Conservation (phyloP, 2,329 filamentous ascomycete genomes). For the Apiospora sp. region DNA sequence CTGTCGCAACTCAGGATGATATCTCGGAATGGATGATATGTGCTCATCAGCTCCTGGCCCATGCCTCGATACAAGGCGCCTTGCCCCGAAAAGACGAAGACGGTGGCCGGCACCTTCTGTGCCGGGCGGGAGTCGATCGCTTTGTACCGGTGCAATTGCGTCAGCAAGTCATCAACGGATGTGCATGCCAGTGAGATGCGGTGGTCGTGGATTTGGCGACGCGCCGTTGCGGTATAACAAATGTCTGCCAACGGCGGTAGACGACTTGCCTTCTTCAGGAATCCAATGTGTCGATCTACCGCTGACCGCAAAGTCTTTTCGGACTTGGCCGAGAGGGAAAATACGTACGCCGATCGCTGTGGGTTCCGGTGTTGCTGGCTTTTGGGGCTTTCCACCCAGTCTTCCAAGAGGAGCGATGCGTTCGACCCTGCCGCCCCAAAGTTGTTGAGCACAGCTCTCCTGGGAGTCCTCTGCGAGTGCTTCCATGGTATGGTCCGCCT, state of each 20-base stretch:
- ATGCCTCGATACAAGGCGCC: slow-evolving; percentile 32
- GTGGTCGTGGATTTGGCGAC: slow-evolving; percentile 31
- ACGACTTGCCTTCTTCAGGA: slow-evolving; percentile 18
- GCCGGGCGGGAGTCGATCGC: neutral
- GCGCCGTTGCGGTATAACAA: slow-evolving; percentile 35
- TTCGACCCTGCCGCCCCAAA: slow-evolving; percentile 36
- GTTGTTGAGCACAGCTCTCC: slow-evolving; percentile 33
- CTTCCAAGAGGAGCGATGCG: slow-evolving; percentile 33
- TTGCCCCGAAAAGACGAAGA: slow-evolving; percentile 32
- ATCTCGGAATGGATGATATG: slow-evolving; percentile 28
- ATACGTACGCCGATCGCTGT: slow-evolving; percentile 26
- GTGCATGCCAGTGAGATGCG: slow-evolving; percentile 28
- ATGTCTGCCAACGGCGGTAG: slow-evolving; percentile 29
- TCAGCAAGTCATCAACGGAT: slow-evolving; percentile 26
- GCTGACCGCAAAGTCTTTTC: slow-evolving; percentile 27
- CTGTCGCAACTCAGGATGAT: slow-evolving; percentile 28
- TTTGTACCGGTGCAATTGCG: slow-evolving; percentile 14
- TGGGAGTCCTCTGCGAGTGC: slow-evolving; percentile 23
- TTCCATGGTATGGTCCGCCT: slow-evolving; percentile 23
- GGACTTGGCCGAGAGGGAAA: slow-evolving; percentile 32
- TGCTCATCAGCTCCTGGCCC: slow-evolving; percentile 30
- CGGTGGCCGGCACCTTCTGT: neutral
- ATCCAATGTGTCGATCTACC: slow-evolving; percentile 26
- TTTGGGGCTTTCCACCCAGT: slow-evolving; percentile 20
- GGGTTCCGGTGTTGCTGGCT: neutral